These are phyloP conservation scores for Eucalyptus erythrocorys DNA, from an alignment of 345 rosid genomes.

Conservation along the genomic window DNA sequence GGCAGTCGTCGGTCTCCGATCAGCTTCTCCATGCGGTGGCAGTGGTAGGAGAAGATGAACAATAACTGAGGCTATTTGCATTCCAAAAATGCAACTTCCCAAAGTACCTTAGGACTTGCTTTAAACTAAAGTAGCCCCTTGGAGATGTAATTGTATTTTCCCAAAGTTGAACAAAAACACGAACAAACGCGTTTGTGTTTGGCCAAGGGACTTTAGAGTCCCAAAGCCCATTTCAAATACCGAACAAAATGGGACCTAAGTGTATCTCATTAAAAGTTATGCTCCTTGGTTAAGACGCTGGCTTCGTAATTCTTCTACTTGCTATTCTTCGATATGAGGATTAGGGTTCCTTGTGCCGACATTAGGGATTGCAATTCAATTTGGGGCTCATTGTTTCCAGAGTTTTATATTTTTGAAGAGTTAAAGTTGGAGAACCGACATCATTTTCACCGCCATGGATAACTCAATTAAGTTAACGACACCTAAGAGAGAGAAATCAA, in stretches of 20 bases:
- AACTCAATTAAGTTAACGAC: not conserved
- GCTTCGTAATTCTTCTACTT: not conserved
- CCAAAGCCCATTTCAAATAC: too few relatives aligned
- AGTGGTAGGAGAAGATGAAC: too few relatives aligned
- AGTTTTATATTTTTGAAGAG: not conserved
- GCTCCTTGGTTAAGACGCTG: not conserved
- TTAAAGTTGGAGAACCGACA: not conserved
- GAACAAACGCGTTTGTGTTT: fast-evolving
- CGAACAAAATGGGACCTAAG: fast-evolving
- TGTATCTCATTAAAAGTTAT: not conserved
- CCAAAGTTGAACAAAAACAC: too few relatives aligned
- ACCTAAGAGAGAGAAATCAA: not conserved
- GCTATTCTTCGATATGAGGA: not conserved
- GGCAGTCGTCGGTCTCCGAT: too few relatives aligned
- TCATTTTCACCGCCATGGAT: not conserved
- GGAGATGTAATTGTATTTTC: too few relatives aligned
- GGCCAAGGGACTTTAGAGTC: too few relatives aligned
- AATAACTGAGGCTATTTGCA: too few relatives aligned
- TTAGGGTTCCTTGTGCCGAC: not conserved
- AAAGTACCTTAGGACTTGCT: too few relatives aligned
- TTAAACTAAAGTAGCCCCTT: too few relatives aligned
- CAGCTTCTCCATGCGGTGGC: fast-evolving
- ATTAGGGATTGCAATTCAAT: not conserved
- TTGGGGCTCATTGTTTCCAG: not conserved
- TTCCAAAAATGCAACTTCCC: too few relatives aligned